Percentiles rank a stretch among this genome's conserved stretches.
These are phyloP conservation scores for Debaryomyces nepalensis DNA, from an alignment of 1,139 yeast species.

Conservation along the genomic window DNA sequence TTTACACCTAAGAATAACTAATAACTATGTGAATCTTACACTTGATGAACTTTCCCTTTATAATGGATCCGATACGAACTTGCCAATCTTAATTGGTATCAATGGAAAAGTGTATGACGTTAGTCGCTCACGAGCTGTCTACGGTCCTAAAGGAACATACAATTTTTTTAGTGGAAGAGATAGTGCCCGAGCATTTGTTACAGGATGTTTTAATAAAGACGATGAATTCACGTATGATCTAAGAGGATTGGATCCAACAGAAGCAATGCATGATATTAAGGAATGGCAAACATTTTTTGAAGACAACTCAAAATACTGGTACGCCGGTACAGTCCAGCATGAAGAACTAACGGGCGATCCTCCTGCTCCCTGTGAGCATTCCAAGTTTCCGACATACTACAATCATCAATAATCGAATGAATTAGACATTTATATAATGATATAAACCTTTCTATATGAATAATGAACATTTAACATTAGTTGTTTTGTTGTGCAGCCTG, in stretches of 20 bases:
- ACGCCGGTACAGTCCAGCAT: constrained; percentile 60
- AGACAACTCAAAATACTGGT: constrained; percentile 59
- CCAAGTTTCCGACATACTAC: constrained; percentile 37
- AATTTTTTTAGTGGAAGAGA: constrained; percentile 68
- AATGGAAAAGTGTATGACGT: constrained; percentile 78
- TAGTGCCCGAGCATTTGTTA: constrained; percentile 73
- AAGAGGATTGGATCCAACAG: constrained; percentile 56
- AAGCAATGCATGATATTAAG: constrained; percentile 33
- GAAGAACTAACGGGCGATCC: constrained; percentile 37
- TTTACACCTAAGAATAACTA: constrained; percentile 30
- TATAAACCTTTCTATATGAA: constrained; percentile 9
- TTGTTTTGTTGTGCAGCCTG: constrained; percentile 40
- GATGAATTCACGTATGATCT: constrained; percentile 70
- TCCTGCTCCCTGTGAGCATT: constrained; percentile 43
- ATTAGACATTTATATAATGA: too few relatives aligned
- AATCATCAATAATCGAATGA: constrained; percentile 1
- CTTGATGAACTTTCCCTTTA: constrained; percentile 52
- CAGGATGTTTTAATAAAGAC: constrained; percentile 68
- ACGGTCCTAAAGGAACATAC: constrained; percentile 72
- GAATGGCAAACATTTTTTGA: constrained; percentile 61
- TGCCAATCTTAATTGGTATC: constrained; percentile 69
- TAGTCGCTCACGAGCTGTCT: constrained; percentile 52
- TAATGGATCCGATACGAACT: constrained; percentile 53
- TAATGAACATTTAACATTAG: constrained; percentile 1
- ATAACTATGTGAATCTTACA: constrained; percentile 39